Conservation (phyloP, 805 yeast species). For the Suhomyces sp. region DNA sequence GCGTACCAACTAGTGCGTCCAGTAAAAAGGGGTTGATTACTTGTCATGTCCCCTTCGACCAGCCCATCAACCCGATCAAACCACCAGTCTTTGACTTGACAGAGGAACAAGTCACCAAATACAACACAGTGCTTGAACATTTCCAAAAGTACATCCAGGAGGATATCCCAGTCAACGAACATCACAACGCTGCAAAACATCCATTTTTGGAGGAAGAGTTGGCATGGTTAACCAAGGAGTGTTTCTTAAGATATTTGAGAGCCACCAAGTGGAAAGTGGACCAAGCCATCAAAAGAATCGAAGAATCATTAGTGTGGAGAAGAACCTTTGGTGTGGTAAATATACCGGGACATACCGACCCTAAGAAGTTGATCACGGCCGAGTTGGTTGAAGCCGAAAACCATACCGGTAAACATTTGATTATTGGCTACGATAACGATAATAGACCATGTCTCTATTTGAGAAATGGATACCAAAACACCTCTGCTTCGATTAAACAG, state of each 20-base stretch:
- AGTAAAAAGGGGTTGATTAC: conserved; percentile 27
- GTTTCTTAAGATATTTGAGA: conserved; percentile 82
- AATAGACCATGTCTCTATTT: conserved; percentile 89
- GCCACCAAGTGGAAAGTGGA: conserved; percentile 88
- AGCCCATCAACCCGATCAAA: conserved; percentile 35
- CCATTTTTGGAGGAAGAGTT: conserved; percentile 52
- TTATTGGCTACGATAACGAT: conserved; percentile 87
- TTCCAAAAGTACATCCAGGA: conserved; percentile 25
- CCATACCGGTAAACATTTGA: conserved; percentile 89
- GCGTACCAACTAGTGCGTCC: conserved; percentile 12
- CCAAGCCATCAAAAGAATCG: conserved; percentile 73
- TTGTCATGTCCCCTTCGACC: conserved; percentile 39
- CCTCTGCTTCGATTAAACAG: conserved; percentile 84
- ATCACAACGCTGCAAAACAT: conserved; percentile 20
- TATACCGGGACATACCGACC: conserved; percentile 39
- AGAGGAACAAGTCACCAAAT: conserved; percentile 31
- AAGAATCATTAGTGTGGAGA: conserved; percentile 85
- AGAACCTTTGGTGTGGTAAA: conserved; percentile 75
- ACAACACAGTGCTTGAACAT: conserved; percentile 27
- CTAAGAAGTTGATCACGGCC: conserved; percentile 52
- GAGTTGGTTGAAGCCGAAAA: conserved; percentile 64
- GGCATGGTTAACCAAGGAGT: conserved; percentile 92
- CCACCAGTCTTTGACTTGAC: conserved; percentile 31
- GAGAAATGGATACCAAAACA: conserved; percentile 94
- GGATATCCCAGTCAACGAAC: conserved; percentile 32